Evolutionary conservation across 345 rosid species (phyloP), one percentile per base, ranked within the genome.

Genomic region (Lumnitzera racemosa): DNA sequence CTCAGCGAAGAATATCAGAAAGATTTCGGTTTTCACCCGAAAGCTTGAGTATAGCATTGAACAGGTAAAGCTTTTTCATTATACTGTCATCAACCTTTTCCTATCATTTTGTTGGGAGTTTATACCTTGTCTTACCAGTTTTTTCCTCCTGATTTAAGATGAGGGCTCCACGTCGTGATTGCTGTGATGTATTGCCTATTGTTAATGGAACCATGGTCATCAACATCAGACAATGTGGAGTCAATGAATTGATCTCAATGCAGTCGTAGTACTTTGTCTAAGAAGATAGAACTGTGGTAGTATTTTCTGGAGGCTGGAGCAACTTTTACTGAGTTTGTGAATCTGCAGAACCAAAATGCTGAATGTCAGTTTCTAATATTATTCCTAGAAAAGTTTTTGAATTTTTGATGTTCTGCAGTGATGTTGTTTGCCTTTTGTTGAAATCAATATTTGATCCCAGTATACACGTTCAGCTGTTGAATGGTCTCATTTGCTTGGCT

Each of bases 81-180:
- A 25, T 24, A 23, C 57, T 57, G 31, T 43, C 24, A 63, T 48
- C 50, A 61, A 23, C 47, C 25, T 73, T 46, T 53, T 24, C 24
- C 29, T 60, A 16, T 20, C 25, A n/a, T 61, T 55, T 27, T 31
- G 7, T 46, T 6, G 54, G 25, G 41, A 68, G 41, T 62, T 49
- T 6, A 46, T 4, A 11, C 14, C 10, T 51, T 7, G 17, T 41
- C 49, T 61, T 24, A 12, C 61, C 15, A 54, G 49, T 48, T 56
- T 6, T 23, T 50, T n/a, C 17, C 27, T 51, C 56, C 53, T 20
- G 61, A 27, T 67, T 67, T 12, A 69, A 82, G 89, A 70, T 86
- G 81, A 78, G 66, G 66, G 79, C 84, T 65, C 86, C 75, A n/a
- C 91, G 87, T 58, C 83, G 88, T 31, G 86, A 84, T 16, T 85